Evolutionary conservation across 2,329 filamentous ascomycete genomes (phyloP).

Genomic region (Tolypocladium cylindrosporum): DNA sequence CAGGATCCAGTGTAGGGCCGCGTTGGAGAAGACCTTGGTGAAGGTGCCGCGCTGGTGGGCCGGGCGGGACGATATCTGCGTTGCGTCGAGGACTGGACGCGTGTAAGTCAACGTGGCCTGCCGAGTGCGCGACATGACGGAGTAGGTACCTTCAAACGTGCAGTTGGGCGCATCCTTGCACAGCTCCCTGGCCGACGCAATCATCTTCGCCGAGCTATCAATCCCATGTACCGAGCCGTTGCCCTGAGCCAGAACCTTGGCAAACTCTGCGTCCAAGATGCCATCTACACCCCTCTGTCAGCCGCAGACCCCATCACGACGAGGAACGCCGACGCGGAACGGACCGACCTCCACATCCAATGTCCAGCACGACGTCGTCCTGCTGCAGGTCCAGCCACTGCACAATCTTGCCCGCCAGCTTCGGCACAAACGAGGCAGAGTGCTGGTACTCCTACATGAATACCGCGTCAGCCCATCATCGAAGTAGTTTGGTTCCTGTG

Average conservation of each 20-base stretch:
- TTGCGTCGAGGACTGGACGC: not conserved
- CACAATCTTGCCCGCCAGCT: not conserved
- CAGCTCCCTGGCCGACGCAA: not conserved
- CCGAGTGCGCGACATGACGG: no score
- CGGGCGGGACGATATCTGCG: not conserved
- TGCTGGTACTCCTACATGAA: not conserved
- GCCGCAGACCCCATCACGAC: not conserved
- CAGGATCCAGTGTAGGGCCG: not conserved
- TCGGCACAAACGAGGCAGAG: not conserved
- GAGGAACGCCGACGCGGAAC: not conserved
- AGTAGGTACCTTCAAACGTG: not conserved
- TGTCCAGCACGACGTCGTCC: not conserved
- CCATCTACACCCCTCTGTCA: not conserved
- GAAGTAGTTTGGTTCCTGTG: not conserved
- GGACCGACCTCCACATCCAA: not conserved
- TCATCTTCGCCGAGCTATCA: not conserved
- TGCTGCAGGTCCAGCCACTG: not conserved
- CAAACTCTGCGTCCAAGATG: not conserved
- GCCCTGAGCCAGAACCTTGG: not conserved
- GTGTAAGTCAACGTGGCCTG: not conserved
- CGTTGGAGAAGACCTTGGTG: not conserved
- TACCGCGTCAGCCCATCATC: not conserved
- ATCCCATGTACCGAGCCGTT: not conserved
- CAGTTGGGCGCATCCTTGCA: not conserved
- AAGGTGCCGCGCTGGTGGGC: not conserved